phyloP scores from a whole-genome alignment of 345 rosid species.

The Noccaea bulbosa region DNA sequence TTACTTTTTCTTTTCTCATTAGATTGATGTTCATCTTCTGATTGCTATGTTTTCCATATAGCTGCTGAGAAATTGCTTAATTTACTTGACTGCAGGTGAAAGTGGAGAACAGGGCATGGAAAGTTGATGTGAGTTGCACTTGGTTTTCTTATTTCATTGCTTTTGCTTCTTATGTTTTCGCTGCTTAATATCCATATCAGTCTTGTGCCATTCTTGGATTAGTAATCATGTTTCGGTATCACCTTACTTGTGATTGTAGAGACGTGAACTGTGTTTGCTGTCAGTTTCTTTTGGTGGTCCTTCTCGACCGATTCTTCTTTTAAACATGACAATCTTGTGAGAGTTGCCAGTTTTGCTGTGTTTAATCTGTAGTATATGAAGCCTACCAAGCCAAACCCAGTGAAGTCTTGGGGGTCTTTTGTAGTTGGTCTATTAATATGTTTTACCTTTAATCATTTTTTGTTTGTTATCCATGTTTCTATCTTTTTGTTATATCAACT shows the following conservation, averaged over 20 bases:
- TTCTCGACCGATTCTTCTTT: background rate
- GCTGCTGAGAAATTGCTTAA: too few species aligned
- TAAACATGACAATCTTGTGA: background rate
- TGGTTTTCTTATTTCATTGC: background rate
- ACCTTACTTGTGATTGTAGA: constrained; percentile 1
- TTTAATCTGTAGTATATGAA: constrained; percentile 3
- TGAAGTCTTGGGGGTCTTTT: constrained; percentile 15
- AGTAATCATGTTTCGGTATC: constrained; percentile 1
- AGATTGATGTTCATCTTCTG: constrained; percentile 8
- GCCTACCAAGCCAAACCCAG: background rate
- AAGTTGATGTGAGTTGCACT: constrained; percentile 69
- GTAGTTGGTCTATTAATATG: background rate
- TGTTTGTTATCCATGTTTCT: background rate
- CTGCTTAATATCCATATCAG: background rate
- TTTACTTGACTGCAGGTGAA: constrained; percentile 67
- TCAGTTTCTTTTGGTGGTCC: constrained; percentile 2
- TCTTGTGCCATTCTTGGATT: background rate
- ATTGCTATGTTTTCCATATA: background rate
- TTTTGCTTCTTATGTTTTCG: background rate
- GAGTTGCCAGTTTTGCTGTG: background rate
- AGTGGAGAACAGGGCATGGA: constrained; percentile 92
- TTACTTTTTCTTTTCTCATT: background rate
- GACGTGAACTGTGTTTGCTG: constrained; percentile 5
- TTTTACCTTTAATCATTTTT: background rate
- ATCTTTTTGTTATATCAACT: constrained; percentile 6